These are phyloP conservation scores for Quillaja saponaria DNA, from an alignment of 306 rosid genomes.

Conservation along the genomic window DNA sequence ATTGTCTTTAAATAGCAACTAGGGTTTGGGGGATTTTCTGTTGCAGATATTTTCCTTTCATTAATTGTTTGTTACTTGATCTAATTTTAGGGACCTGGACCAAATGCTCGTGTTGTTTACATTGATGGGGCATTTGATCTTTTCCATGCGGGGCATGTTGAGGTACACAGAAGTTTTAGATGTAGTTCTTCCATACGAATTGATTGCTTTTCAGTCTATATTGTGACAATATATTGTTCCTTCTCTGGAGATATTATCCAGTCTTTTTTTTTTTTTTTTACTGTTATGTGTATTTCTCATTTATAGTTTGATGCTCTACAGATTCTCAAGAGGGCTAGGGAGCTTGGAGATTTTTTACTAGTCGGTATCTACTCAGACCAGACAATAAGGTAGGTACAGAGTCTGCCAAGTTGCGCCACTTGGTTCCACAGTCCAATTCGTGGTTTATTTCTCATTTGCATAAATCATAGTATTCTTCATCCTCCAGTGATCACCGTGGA, in stretches of 20 bases:
- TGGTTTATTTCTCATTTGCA: no score
- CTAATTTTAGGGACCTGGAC: slow-evolving; percentile 81
- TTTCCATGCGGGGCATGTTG: slow-evolving; percentile 98
- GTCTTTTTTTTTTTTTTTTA: slow-evolving; percentile 11
- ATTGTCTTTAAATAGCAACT: background rate
- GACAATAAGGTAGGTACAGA: slow-evolving; percentile 88
- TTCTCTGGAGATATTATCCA: background rate
- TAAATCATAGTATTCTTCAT: no score
- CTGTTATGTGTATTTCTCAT: slow-evolving; percentile 20
- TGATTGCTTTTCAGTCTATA: slow-evolving; percentile 19
- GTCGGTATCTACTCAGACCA: slow-evolving; percentile 87
- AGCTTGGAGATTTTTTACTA: slow-evolving; percentile 90
- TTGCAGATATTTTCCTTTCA: background rate
- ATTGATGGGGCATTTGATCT: slow-evolving; percentile 99
- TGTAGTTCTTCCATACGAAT: slow-evolving; percentile 1
- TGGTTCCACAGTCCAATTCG: no score
- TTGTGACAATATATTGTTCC: background rate
- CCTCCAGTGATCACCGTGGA: slow-evolving; percentile 72
- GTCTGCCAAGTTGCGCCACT: no score
- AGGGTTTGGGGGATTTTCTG: background rate
- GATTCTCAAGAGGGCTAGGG: slow-evolving; percentile 90
- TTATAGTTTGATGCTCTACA: slow-evolving; percentile 36
- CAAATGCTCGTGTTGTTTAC: slow-evolving; percentile 88
- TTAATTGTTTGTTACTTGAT: background rate
- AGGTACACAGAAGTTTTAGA: slow-evolving; percentile 48